Evolutionary conservation across 2,329 filamentous ascomycete species (phyloP).

Genomic region (Aspergillus sp.): DNA sequence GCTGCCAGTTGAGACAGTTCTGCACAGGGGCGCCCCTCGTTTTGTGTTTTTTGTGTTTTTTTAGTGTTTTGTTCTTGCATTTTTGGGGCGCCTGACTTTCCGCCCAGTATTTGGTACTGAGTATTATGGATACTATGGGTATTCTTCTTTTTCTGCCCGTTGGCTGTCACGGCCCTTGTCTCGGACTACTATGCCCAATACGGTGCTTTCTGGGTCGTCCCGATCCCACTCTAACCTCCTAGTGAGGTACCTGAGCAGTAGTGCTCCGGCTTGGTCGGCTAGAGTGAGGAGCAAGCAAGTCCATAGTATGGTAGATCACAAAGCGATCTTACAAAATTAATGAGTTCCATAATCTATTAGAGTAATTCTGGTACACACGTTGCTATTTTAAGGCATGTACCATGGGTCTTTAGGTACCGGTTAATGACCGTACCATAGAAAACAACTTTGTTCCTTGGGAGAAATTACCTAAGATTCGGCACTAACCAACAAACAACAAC

Average conservation of each 20-base stretch:
- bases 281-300: not conserved
- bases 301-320: constrained; percentile 5
- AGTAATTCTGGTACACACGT: not conserved
- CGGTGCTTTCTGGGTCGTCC: not conserved
- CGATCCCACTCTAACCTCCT: not conserved
- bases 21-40: constrained; percentile 8
- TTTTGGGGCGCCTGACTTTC: constrained; percentile 14
- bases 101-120: not conserved
- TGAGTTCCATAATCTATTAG: not conserved
- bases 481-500: constrained; percentile 1
- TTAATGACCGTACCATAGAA: constrained; percentile 7
- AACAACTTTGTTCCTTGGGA: not conserved
- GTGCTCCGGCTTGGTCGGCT: too few species aligned
- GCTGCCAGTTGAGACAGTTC: constrained; percentile 18
- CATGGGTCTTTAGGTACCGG: constrained; percentile 3
- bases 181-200: not conserved
- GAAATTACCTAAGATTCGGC: constrained; percentile 2
- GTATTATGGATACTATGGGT: not conserved
- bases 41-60: constrained; percentile 1
- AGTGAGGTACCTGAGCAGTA: not conserved
- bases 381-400: constrained; percentile 16
- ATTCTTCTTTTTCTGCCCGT: not conserved
- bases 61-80: not conserved
- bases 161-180: not conserved
- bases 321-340: not conserved